phyloP scores from a whole-genome alignment of 2,329 filamentous ascomycete species.

The Zymoseptoria passerinii region DNA sequence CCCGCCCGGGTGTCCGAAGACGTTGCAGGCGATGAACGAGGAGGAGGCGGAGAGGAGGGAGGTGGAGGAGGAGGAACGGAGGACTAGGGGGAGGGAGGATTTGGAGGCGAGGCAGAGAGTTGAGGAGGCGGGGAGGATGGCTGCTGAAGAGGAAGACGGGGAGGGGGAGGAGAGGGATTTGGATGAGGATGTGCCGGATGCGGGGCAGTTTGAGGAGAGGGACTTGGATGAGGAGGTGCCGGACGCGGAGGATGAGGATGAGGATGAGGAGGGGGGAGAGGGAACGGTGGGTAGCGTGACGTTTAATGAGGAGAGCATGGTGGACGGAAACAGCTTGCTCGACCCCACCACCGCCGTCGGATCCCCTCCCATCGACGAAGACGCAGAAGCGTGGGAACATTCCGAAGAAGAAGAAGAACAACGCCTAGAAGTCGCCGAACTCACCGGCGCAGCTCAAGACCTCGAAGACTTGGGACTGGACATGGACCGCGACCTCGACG shows the following conservation, averaged over 20 bases:
- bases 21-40: slow-evolving; percentile 80
- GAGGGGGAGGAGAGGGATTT: slow-evolving; percentile 39
- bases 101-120: slow-evolving; percentile 56
- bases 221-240: slow-evolving; percentile 43
- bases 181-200: slow-evolving; percentile 39
- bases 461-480: slow-evolving; percentile 37
- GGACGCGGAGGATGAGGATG: slow-evolving; percentile 33
- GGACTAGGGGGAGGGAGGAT: slow-evolving; percentile 64
- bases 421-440: slow-evolving; percentile 40
- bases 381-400: slow-evolving; percentile 35
- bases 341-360: too few species aligned
- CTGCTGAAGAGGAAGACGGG: slow-evolving; percentile 33
- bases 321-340: slow-evolving; percentile 37
- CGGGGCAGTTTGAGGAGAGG: too few species aligned
- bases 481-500: slow-evolving; percentile 2
- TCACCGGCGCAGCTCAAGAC: slow-evolving; percentile 40
- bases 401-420: slow-evolving; percentile 37
- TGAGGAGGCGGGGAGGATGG: slow-evolving; percentile 39
- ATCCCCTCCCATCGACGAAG: slow-evolving; percentile 26
- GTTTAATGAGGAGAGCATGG: slow-evolving; percentile 42
- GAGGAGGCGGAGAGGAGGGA: slow-evolving; percentile 85
- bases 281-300: slow-evolving; percentile 39
- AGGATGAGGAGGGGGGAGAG: slow-evolving; percentile 42
- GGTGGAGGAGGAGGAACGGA: slow-evolving; percentile 63
- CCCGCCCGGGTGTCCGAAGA: slow-evolving; percentile 51